These are phyloP conservation scores for Neospora caninum DNA, from an alignment of 169 alveolate genomes.

Conservation along the genomic window DNA sequence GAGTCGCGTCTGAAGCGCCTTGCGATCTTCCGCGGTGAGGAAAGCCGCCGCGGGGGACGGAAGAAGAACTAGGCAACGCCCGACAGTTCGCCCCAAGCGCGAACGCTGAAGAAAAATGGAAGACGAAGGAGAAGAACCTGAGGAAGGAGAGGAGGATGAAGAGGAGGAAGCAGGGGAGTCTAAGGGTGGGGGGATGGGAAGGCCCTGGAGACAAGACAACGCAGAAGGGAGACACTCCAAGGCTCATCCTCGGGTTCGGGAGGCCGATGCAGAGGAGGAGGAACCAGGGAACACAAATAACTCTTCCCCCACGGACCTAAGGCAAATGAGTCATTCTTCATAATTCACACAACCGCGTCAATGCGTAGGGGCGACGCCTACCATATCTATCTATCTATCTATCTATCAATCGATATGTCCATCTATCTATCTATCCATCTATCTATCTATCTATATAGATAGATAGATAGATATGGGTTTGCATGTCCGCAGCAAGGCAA, in stretches of 20 bases:
- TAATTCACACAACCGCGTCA: too few species aligned
- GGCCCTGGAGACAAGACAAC: not conserved
- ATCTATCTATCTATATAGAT: not conserved
- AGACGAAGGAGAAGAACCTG: not conserved
- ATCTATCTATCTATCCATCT: not conserved
- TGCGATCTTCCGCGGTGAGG: not conserved
- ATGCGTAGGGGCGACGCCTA: not conserved
- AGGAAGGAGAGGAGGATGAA: not conserved
- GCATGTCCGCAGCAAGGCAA: too few species aligned
- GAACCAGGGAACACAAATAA: too few species aligned
- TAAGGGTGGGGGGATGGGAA: not conserved
- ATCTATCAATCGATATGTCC: not conserved
- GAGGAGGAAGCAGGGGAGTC: not conserved
- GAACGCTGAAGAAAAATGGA: not conserved
- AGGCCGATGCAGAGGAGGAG: too few species aligned
- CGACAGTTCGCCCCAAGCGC: not conserved
- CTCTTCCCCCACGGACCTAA: too few species aligned
- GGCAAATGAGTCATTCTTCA: too few species aligned
- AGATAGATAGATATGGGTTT: not conserved
- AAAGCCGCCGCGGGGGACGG: not conserved
- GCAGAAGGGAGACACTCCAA: not conserved
- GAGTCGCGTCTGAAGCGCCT: conserved; percentile 14
- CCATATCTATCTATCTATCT: not conserved
- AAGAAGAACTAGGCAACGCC: not conserved
- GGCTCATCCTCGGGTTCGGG: too few species aligned